Conservation (phyloP, 768 basidiomycete species). For the Podaxis sp. region DNA sequence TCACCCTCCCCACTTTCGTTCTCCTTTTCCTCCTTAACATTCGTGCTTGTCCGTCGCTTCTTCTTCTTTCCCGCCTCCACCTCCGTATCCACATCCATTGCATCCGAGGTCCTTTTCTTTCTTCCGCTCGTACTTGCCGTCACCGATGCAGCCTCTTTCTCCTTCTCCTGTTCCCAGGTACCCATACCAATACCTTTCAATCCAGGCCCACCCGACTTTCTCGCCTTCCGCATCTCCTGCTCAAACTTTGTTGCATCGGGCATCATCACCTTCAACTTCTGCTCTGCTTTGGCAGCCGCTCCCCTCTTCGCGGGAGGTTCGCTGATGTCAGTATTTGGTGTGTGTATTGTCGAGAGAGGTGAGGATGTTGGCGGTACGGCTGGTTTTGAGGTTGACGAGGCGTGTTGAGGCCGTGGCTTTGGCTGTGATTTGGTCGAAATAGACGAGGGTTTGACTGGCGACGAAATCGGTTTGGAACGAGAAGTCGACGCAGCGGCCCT, state of each 20-base stretch:
- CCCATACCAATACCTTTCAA: slow-evolving; percentile 23
- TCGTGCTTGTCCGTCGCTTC: slow-evolving; percentile 7
- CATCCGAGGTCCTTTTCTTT: slow-evolving; percentile 17
- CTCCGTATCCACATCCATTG: slow-evolving; percentile 5
- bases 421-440: slow-evolving; percentile 13
- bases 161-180: slow-evolving; percentile 13
- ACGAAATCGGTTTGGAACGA: slow-evolving; percentile 12
- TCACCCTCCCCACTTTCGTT: slow-evolving; percentile 17
- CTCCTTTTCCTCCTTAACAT: slow-evolving; percentile 16
- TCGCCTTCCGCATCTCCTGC: slow-evolving; percentile 51
- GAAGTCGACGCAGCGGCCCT: neutral
- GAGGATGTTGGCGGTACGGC: slow-evolving; percentile 11
- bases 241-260: slow-evolving; percentile 74
- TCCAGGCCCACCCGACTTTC: slow-evolving; percentile 28
- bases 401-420: slow-evolving; percentile 11
- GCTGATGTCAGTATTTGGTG: neutral
- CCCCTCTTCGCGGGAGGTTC: slow-evolving; percentile 29
- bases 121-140: slow-evolving; percentile 16
- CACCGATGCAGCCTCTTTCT: neutral
- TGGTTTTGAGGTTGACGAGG: neutral
- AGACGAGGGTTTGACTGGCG: neutral
- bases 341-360: slow-evolving; percentile 10
- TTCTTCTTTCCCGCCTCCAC: neutral
- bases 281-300: slow-evolving; percentile 45
- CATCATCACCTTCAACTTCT: slow-evolving; percentile 70